These are phyloP conservation scores for Aureobasidium sp. DNA, from an alignment of 2,329 filamentous ascomycete species.

Conservation along the genomic window DNA sequence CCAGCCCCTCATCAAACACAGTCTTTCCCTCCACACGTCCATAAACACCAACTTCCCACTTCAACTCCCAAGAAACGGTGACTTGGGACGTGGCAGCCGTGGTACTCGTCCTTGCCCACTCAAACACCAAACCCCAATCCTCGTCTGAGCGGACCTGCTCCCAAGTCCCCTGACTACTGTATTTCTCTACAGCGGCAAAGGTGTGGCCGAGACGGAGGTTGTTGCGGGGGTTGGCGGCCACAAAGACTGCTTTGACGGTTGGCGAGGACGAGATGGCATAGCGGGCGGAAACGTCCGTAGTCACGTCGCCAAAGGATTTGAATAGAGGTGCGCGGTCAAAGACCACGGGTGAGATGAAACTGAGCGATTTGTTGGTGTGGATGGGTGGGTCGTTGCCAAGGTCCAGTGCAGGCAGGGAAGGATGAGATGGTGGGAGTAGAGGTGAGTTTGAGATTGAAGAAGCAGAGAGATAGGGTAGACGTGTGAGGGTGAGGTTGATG, in stretches of 20 bases:
- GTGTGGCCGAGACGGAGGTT: constrained; percentile 73
- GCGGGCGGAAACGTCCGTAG: constrained; percentile 46
- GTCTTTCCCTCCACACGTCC: constrained; percentile 1
- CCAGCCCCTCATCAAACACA: not conserved
- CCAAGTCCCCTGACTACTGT: constrained; percentile 50
- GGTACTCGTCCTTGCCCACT: constrained; percentile 67
- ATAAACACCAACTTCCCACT: constrained; percentile 40
- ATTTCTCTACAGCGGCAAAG: constrained; percentile 67
- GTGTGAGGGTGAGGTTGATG: constrained; percentile 73
- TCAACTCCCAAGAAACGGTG: constrained; percentile 70
- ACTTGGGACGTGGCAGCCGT: constrained; percentile 72
- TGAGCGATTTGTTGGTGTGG: constrained; percentile 67
- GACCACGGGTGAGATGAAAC: constrained; percentile 74
- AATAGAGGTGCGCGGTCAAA: constrained; percentile 61
- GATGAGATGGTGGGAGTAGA: constrained; percentile 27
- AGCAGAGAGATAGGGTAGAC: constrained; percentile 59
- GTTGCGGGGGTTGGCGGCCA: constrained; percentile 85
- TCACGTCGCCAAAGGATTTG: constrained; percentile 63
- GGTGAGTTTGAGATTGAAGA: constrained; percentile 27
- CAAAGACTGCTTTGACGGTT: constrained; percentile 61
- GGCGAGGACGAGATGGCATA: constrained; percentile 52
- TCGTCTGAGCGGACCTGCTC: constrained; percentile 59
- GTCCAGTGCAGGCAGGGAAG: constrained; percentile 29
- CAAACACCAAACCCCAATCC: constrained; percentile 78
- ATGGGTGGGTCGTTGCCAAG: constrained; percentile 64